Evolutionary conservation across 805 yeast genomes (phyloP), one percentile per base, ranked within the genome.

Genomic region (Candida vaughaniae): DNA sequence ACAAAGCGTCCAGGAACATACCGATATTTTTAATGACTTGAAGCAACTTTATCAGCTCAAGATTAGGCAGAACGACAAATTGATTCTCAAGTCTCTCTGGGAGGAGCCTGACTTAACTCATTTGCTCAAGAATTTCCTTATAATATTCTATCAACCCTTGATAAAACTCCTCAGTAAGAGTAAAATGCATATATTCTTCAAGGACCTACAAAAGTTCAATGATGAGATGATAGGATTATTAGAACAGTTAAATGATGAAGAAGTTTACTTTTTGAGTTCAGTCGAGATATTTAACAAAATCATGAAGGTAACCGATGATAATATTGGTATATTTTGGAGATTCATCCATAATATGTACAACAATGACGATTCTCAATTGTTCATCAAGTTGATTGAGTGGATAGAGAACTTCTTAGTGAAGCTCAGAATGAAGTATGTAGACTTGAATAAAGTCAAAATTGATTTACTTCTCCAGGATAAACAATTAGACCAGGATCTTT

Each of bases 271-370:
- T 12, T 46, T 64, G 25, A 58, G 61, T 26, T 52, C 85, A 2
- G 68, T 75, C 29, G 82, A 84, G 44, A 73, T 85, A 42, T 90
- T 87, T 22, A 75, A 80, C 44, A 71, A 75, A 29, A 75, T 91
- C 26, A 76, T 84, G 54, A 67, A 66, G 8, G 62, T 91, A 14
- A 73, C 88, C 28, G 79, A 80, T 29, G 75, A 77, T 19, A 95
- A 90, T 56, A 85, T 86, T 46, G 79, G 77, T 39, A 70, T 81
- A 9, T 71, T 86, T 32, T 86, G 86, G 67, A 66, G 66, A 36
- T 93, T 91, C 52, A 70, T 91, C 40, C 91, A 87, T 53, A 80
- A 84, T 36, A 76, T 89, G n/a, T 89, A 90, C 57, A 43, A 71
- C n/a, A 78, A 85, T 45, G 98, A 91, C 53, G 68, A 78, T 25